Evolutionary conservation across 1,284 basidiomycete species (phyloP).

Genomic region (Cystobasidiaceae sp.): DNA sequence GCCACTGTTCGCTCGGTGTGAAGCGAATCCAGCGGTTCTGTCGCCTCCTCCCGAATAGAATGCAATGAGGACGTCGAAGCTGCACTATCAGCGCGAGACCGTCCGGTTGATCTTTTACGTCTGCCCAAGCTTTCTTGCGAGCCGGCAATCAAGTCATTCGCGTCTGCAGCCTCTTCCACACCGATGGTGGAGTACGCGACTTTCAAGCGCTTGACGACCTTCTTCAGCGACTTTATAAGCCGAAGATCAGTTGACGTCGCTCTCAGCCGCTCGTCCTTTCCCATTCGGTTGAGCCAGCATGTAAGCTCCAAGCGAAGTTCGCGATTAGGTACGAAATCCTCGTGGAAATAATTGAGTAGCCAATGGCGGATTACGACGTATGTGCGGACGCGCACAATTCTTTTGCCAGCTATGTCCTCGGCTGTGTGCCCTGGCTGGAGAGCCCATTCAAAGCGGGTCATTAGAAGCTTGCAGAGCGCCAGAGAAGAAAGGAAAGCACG

Average conservation of each 20-base stretch:
- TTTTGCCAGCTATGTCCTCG: constrained; percentile 55
- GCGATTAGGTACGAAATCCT: constrained; percentile 75
- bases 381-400: constrained; percentile 74
- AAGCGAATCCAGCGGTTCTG: not conserved
- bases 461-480: constrained; percentile 70
- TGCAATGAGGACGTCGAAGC: constrained; percentile 8
- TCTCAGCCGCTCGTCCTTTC: constrained; percentile 61
- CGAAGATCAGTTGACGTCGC: constrained; percentile 62
- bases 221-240: constrained; percentile 70
- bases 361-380: constrained; percentile 81
- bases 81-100: not conserved
- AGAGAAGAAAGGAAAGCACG: constrained; percentile 69
- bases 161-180: not conserved
- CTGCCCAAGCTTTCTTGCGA: not conserved
- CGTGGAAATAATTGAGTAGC: constrained; percentile 76
- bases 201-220: constrained; percentile 53
- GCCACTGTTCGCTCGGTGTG: not conserved
- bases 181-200: constrained; percentile 21
- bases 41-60: constrained; percentile 2
- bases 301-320: constrained; percentile 65
- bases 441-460: constrained; percentile 80
- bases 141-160: not conserved
- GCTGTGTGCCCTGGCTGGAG: not conserved
- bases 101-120: not conserved
- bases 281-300: constrained; percentile 70